Evolutionary conservation across 1,284 basidiomycete species (phyloP).

Genomic region (Naganishia sp.): DNA sequence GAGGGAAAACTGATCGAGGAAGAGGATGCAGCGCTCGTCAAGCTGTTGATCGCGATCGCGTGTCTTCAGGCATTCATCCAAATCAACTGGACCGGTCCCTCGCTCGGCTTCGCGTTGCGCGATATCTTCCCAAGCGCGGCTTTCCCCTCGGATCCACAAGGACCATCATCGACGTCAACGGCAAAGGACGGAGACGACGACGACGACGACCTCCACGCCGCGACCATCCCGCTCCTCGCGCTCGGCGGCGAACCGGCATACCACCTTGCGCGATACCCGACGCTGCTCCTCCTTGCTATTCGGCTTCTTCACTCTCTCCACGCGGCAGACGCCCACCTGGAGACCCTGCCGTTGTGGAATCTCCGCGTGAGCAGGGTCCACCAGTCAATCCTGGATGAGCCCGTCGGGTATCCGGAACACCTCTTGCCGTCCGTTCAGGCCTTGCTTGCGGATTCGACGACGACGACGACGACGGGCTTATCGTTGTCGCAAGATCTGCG

Average conservation of each 20-base stretch:
- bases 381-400: constrained; percentile 81
- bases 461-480: background rate
- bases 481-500: constrained; percentile 53
- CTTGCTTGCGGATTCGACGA: constrained; percentile 51
- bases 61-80: constrained; percentile 89
- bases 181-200: background rate
- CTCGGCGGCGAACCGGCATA: constrained; percentile 92
- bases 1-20: background rate
- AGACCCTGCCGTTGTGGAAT: constrained; percentile 72
- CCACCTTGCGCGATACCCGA: constrained; percentile 73
- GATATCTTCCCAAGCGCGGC: constrained; percentile 43
- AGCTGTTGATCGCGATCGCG: constrained; percentile 70
- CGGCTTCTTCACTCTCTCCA: constrained; percentile 63
- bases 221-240: constrained; percentile 73
- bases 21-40: constrained; percentile 56
- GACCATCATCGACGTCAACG: too few species aligned
- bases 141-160: constrained; percentile 47
- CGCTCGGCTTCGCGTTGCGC: constrained; percentile 62
- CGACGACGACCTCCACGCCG: constrained; percentile 60
- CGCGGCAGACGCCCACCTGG: background rate
- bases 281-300: constrained; percentile 75
- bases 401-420: constrained; percentile 64
- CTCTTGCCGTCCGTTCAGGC: constrained; percentile 59
- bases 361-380: constrained; percentile 74
- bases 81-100: constrained; percentile 94